Conservation (phyloP, 1,284 basidiomycete species). For the Fomes fomentarius region DNA sequence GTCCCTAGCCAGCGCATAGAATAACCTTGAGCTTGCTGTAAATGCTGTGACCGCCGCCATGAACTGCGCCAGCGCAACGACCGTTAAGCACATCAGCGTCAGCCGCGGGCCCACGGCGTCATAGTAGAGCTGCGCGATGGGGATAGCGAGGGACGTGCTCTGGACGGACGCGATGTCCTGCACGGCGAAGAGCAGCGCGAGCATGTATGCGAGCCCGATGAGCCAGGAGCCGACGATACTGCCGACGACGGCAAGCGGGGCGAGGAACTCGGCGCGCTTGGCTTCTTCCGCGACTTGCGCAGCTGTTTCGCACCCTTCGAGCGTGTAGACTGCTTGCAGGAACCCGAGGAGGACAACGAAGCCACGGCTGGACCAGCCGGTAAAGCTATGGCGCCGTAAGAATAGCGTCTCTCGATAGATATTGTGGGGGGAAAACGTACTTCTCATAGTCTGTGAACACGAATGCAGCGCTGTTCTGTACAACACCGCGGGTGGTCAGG, state of each 20-base stretch:
- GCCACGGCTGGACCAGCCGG: constrained; percentile 55
- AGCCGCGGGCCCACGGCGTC: constrained; percentile 55
- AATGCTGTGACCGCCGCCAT: constrained; percentile 65
- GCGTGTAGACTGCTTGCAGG: constrained; percentile 64
- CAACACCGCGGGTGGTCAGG: not conserved
- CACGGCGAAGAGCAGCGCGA: constrained; percentile 60
- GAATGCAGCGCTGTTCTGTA: constrained; percentile 53
- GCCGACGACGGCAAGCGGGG: constrained; percentile 58
- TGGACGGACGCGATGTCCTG: constrained; percentile 56
- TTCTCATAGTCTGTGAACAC: constrained; percentile 65
- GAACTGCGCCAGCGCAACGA: constrained; percentile 54
- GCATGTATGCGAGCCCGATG: constrained; percentile 61
- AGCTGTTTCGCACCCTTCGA: constrained; percentile 66
- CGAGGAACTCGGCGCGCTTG: constrained; percentile 55
- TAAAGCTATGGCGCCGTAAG: constrained; percentile 43
- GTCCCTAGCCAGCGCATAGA: constrained; percentile 61
- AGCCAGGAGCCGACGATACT: constrained; percentile 65
- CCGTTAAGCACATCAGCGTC: constrained; percentile 54
- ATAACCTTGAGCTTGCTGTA: constrained; percentile 58
- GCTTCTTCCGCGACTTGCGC: constrained; percentile 68
- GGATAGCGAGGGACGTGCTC: constrained; percentile 53
- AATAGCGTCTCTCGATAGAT: not conserved
- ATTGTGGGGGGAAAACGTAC: constrained; percentile 29
- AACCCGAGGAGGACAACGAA: constrained; percentile 65
- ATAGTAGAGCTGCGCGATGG: constrained; percentile 60